Percentiles rank a stretch among this genome's conserved stretches.
Evolutionary conservation across 2,329 filamentous ascomycete genomes (phyloP).

Genomic region (Coleophoma cylindrospora): DNA sequence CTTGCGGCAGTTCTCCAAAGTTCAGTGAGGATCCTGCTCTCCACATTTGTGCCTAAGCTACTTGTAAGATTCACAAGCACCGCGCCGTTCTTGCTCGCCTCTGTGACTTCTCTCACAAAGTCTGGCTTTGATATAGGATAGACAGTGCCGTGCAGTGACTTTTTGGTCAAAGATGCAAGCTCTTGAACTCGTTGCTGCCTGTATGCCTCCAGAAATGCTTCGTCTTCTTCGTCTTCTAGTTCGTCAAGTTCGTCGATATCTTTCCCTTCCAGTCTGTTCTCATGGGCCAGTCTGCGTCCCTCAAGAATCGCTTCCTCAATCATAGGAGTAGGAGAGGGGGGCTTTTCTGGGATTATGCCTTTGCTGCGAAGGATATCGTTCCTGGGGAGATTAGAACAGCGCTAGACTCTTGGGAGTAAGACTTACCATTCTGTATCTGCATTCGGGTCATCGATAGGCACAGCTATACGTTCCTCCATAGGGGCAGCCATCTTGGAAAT

Average conservation of each 20-base stretch:
- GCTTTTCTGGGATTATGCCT: slow-evolving; percentile 95
- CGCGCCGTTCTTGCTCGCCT: slow-evolving; percentile 67
- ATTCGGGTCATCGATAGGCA: slow-evolving; percentile 91
- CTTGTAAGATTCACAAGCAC: slow-evolving; percentile 81
- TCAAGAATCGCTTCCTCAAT: slow-evolving; percentile 92
- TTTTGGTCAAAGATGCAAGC: slow-evolving; percentile 67
- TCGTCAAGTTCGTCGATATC: slow-evolving; percentile 91
- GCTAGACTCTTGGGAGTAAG: not conserved
- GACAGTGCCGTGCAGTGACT: slow-evolving; percentile 80
- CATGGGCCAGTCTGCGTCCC: slow-evolving; percentile 77
- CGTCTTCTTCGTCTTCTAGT: slow-evolving; percentile 93
- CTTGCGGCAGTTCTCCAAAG: slow-evolving; percentile 79
- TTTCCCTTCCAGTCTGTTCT: slow-evolving; percentile 90
- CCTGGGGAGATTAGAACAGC: slow-evolving; percentile 45
- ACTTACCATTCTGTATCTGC: slow-evolving; percentile 93
- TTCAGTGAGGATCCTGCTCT: slow-evolving; percentile 78
- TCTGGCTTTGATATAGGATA: slow-evolving; percentile 94
- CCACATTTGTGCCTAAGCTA: slow-evolving; percentile 71
- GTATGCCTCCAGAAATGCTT: slow-evolving; percentile 84
- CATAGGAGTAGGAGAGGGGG: slow-evolving; percentile 88
- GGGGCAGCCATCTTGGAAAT: slow-evolving; percentile 51
- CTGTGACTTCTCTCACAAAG: slow-evolving; percentile 86
- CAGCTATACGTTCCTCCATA: slow-evolving; percentile 60
- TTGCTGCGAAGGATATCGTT: slow-evolving; percentile 98
- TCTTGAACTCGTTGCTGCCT: slow-evolving; percentile 84